Base-by-base conservation (phyloP, 164 flowering plant species). In the Chloranthus sessilifolius region DNA sequence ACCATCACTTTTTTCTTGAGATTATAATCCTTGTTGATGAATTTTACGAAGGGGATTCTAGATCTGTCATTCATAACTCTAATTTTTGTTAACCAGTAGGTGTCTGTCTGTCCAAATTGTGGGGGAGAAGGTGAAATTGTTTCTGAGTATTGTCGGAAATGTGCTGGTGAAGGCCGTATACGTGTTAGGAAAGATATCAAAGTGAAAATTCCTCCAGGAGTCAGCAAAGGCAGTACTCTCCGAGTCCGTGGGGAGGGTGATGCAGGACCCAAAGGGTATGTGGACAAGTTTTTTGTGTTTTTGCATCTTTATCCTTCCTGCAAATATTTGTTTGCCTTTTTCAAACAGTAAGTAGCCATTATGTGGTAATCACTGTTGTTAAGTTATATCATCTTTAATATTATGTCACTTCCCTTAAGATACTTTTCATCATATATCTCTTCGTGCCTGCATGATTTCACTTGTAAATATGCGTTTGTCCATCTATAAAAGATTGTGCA, bases 121-220 rank as follows among this genome's bases (percentile, higher is more conserved):
- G 94, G 89, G 69, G 98, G 96, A 27, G 70, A 75, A 46, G 96
- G 96, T 73, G 96, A 92, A 75, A 77, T 83, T 33, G 75, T 88
- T 56, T 85, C 95, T 60, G 96, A 85, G 52, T 76, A 59, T 64
- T 92, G 98, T 58, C 85, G 85, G 27, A 88, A 74, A 59, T 92
- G 98, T 69, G 70, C 83, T 58, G 96, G 95, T 44, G 84, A 80
- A 72, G 98, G 98, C 23, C 78, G 95, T 41, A 25, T 80, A 37
- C 90, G 95, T 44, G 62, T 80, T 50, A 92, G 76, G 75, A 92
- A 82, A 66, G 80, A 75, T 69, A 79, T 92, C 38, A 92, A 85
- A 75, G 94, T 92, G 39, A 92, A 88, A 74, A 73, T 92, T 65
- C 96, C 98, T 60, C 94, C 98, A 23, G 98, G 98, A 56, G 98